Evolutionary conservation across 2,329 filamentous ascomycete genomes (phyloP).

Genomic region (Curvularia hawaiiensis): DNA sequence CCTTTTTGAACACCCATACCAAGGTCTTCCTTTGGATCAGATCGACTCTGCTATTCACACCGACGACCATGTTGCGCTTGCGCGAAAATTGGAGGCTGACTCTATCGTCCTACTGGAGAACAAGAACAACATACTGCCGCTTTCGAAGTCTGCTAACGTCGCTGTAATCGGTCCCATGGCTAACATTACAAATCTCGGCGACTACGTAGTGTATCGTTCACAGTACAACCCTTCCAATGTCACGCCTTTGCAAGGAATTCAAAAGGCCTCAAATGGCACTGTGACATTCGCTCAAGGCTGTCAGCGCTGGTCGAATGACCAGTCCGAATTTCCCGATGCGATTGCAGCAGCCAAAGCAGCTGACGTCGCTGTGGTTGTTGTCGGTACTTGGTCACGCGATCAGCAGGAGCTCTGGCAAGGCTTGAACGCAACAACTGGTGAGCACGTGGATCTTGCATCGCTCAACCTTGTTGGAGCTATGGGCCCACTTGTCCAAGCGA

Average conservation of each 20-base stretch:
- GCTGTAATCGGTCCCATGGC: constrained; percentile 79
- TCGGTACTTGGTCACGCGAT: constrained; percentile 77
- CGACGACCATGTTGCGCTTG: constrained; percentile 61
- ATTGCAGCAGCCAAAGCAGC: constrained; percentile 68
- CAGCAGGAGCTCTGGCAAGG: constrained; percentile 73
- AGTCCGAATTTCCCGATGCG: constrained; percentile 70
- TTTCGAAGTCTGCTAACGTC: constrained; percentile 69
- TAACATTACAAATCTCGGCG: constrained; percentile 63
- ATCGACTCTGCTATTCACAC: constrained; percentile 67
- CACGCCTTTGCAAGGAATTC: constrained; percentile 72
- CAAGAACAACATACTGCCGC: constrained; percentile 65
- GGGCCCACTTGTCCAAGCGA: constrained; percentile 67
- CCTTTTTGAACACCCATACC: constrained; percentile 73
- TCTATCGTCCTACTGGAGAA: constrained; percentile 78
- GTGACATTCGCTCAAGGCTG: constrained; percentile 73
- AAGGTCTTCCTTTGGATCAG: constrained; percentile 61
- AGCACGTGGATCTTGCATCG: constrained; percentile 70
- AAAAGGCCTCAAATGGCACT: constrained; percentile 60
- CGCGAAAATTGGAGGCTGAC: constrained; percentile 70
- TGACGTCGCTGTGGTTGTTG: constrained; percentile 74
- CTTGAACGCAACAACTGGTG: constrained; percentile 75
- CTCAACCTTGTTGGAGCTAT: constrained; percentile 74
- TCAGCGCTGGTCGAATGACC: constrained; percentile 72
- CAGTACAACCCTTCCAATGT: constrained; percentile 64
- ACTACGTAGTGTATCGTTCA: constrained; percentile 71